Conservation (phyloP, 805 yeast genomes). For the Zygoascus biomembranicola region DNA sequence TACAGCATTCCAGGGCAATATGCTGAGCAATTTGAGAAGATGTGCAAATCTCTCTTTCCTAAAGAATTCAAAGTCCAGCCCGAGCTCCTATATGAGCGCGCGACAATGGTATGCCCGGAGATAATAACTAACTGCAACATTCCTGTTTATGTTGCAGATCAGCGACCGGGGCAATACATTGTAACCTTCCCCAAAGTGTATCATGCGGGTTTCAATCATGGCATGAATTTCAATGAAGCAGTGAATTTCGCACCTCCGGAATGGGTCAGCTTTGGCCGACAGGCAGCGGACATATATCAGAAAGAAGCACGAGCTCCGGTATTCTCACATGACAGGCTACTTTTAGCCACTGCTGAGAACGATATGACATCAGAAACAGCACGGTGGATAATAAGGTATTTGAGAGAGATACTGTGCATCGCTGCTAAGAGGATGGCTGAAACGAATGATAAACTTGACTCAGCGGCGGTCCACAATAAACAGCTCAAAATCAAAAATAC, state of each 20-base stretch:
- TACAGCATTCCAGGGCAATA: conserved; percentile 73
- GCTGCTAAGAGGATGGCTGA: background rate
- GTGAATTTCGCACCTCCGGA: conserved; percentile 35
- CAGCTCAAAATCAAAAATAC: conserved; percentile 40
- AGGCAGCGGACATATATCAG: conserved; percentile 24
- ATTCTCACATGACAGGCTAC: conserved; percentile 30
- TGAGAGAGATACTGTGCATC: conserved; percentile 11
- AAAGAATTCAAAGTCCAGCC: conserved; percentile 80
- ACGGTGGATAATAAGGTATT: conserved; percentile 14
- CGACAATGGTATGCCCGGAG: conserved; percentile 70
- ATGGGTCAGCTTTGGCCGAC: conserved; percentile 29
- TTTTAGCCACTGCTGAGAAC: conserved; percentile 17
- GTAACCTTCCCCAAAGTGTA: conserved; percentile 84
- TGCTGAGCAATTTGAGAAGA: conserved; percentile 55
- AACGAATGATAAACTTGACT: background rate
- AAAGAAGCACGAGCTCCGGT: conserved; percentile 25
- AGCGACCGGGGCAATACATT: conserved; percentile 71
- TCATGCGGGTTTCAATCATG: conserved; percentile 82
- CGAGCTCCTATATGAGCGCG: conserved; percentile 78
- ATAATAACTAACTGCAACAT: conserved; percentile 39
- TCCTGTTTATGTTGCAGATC: conserved; percentile 49
- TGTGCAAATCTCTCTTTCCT: conserved; percentile 61
- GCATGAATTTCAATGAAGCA: conserved; percentile 51
- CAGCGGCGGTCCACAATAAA: conserved; percentile 30
- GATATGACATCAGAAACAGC: conserved; percentile 16